A percentile compares a stretch with the other conserved stretches of the same genome.
Evolutionary conservation across 441 rosid species (phyloP).

Genomic region (Pelargonium australe): DNA sequence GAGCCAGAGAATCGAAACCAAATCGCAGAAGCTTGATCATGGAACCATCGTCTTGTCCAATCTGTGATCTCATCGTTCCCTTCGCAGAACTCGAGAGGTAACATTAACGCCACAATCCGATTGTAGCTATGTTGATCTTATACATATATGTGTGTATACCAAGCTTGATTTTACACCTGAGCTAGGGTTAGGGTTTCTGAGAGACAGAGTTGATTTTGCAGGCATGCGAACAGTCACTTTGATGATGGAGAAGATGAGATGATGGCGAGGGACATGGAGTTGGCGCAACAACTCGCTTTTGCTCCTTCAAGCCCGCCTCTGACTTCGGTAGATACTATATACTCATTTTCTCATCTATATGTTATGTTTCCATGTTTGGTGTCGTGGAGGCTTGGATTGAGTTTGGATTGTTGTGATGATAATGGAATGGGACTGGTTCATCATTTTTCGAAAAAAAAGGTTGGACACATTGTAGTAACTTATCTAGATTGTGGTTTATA

Average conservation of each 20-base stretch:
- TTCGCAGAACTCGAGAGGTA: slow-evolving; percentile 46
- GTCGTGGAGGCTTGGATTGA: too few relatives aligned
- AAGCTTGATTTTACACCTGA: not conserved
- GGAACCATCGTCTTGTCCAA: slow-evolving; percentile 36
- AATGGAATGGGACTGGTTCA: not conserved
- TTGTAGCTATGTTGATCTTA: not conserved
- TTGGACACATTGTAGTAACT: too few relatives aligned
- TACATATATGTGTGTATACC: not conserved
- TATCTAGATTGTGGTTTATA: not conserved
- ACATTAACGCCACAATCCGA: not conserved
- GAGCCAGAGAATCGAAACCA: not conserved
- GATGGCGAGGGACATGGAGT: slow-evolving; percentile 28
- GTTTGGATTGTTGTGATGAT: not conserved
- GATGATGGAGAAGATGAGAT: slow-evolving; percentile 38
- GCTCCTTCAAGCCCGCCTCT: slow-evolving; percentile 28
- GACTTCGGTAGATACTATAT: slow-evolving; percentile 1
- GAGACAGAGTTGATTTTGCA: slow-evolving; percentile 15
- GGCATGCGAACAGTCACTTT: slow-evolving; percentile 73
- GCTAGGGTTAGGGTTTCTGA: slow-evolving; percentile 5
- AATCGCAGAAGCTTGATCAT: slow-evolving; percentile 1
- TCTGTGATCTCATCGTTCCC: slow-evolving; percentile 46
- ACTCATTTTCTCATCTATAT: not conserved
- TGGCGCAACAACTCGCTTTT: slow-evolving; percentile 32
- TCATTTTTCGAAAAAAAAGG: too few relatives aligned
- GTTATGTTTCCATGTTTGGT: not conserved